Evolutionary conservation across 2,329 filamentous ascomycete species (phyloP).

Genomic region (Colletotrichum chrysophilum): DNA sequence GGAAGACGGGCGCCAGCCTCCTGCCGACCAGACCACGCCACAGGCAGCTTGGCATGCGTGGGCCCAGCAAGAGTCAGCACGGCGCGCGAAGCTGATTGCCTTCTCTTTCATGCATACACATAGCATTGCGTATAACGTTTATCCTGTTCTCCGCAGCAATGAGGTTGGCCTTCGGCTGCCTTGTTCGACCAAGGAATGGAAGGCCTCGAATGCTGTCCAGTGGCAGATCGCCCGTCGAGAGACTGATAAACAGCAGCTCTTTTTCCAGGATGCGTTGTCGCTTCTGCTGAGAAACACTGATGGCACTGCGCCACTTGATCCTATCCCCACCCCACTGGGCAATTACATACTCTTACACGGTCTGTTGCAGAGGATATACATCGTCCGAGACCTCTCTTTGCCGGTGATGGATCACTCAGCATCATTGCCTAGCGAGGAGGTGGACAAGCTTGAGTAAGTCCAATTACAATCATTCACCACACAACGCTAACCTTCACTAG

Average conservation of each 20-base stretch:
- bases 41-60: conserved; percentile 33
- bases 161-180: conserved; percentile 39
- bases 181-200: conserved; percentile 41
- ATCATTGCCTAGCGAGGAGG: conserved; percentile 36
- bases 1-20: conserved; percentile 12
- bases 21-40: background rate
- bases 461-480: background rate
- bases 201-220: conserved; percentile 31
- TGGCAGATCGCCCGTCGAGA: conserved; percentile 34
- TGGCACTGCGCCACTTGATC: conserved; percentile 31
- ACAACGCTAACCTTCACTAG: conserved; percentile 18
- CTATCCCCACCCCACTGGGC: conserved; percentile 39
- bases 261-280: conserved; percentile 40
- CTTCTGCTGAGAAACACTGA: conserved; percentile 33
- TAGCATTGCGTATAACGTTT: conserved; percentile 43
- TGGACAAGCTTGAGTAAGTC: conserved; percentile 39
- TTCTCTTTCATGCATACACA: conserved; percentile 44
- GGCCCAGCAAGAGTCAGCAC: conserved; percentile 34
- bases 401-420: conserved; percentile 36
- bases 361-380: conserved; percentile 40
- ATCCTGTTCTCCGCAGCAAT: conserved; percentile 39
- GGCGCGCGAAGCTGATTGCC: conserved; percentile 40
- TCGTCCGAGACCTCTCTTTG: conserved; percentile 40
- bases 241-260: conserved; percentile 34
- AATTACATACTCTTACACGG: conserved; percentile 43